Evolutionary conservation across 169 alveolate species (phyloP), one percentile per base, ranked within the genome.

Genomic region (Amoebophrya sp.): DNA sequence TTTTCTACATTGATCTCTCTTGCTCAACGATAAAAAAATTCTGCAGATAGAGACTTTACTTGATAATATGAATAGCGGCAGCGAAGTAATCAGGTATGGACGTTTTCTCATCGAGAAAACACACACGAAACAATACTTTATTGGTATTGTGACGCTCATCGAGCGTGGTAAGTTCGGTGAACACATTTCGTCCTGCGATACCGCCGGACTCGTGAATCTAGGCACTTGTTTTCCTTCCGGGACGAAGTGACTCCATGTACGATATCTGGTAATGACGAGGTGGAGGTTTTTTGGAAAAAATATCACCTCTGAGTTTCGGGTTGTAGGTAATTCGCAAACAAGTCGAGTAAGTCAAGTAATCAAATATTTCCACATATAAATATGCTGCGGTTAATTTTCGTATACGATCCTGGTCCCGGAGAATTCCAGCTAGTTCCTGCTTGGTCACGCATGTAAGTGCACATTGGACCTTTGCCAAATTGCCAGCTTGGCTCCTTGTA

Each of bases 381-480:
- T 53, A 10, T 53, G 76, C 23, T 53, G 76, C 76, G 76, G 10
- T 53, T 65, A 65, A 6, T 26, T 1, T 18, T 65, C 2, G 36
- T 26, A 65, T 65, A 65, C 83, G 83, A 26, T 65, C 83, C 83
- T 36, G 83, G 83, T 29, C 83, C 83, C 26, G 83, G 83, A 12
- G 83, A 6, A 36, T 26, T 26, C 83, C 83, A 65, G 33, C 33
- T 18, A 10, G 33, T 12, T 29, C 83, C 83, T 10, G 83, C 83
- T 36, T 65, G 83, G 26, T 65, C 83, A 36, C 83, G 83, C 83
- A 65, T 65, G 83, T 65, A 65, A 36, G 83, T 65, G 83, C 83
- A 65, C 36, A 26, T 65, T 65, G 33, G 39, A 1, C 83, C 83
- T 29, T 10, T 65, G n/a, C 83, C 83, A 26, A 65, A 65, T 36